These are phyloP conservation scores for Sambucus nigra DNA, from an alignment of 129 eudicot species.

Conservation along the genomic window DNA sequence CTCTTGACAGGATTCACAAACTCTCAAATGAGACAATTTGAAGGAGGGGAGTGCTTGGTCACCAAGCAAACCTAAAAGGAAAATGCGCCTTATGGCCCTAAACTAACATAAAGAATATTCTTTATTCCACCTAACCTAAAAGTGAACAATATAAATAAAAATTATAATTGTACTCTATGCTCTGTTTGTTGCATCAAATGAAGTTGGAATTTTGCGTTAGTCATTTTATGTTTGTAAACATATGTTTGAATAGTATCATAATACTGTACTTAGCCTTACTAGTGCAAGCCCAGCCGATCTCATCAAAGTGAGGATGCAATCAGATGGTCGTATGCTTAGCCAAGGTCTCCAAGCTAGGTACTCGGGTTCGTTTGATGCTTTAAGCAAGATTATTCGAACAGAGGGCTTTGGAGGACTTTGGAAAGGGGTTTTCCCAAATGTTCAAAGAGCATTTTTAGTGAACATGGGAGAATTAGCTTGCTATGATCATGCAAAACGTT, in stretches of 20 bases:
- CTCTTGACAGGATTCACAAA: no score
- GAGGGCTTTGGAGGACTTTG: slow-evolving; percentile 79
- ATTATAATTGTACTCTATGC: no score
- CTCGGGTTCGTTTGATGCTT: slow-evolving; percentile 55
- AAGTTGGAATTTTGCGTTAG: no score
- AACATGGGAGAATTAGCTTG: slow-evolving; percentile 97
- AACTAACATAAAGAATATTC: no score
- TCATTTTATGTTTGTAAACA: no score
- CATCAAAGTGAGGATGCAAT: slow-evolving; percentile 92
- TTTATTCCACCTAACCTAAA: no score
- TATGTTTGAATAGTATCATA: neutral
- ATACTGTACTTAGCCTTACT: slow-evolving; percentile 15
- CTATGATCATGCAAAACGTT: slow-evolving; percentile 89
- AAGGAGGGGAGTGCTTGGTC: no score
- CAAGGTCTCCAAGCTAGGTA: slow-evolving; percentile 74
- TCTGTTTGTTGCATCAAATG: no score
- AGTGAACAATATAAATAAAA: no score
- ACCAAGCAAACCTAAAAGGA: no score
- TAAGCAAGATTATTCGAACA: slow-evolving; percentile 37
- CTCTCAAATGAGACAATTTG: no score
- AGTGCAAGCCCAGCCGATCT: slow-evolving; percentile 94
- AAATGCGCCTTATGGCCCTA: no score
- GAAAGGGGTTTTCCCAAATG: slow-evolving; percentile 79
- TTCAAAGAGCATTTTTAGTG: slow-evolving; percentile 84
- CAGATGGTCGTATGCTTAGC: slow-evolving; percentile 60